Evolutionary conservation across 1,284 basidiomycete species (phyloP).

Genomic region (Apiotrichum domesticum): DNA sequence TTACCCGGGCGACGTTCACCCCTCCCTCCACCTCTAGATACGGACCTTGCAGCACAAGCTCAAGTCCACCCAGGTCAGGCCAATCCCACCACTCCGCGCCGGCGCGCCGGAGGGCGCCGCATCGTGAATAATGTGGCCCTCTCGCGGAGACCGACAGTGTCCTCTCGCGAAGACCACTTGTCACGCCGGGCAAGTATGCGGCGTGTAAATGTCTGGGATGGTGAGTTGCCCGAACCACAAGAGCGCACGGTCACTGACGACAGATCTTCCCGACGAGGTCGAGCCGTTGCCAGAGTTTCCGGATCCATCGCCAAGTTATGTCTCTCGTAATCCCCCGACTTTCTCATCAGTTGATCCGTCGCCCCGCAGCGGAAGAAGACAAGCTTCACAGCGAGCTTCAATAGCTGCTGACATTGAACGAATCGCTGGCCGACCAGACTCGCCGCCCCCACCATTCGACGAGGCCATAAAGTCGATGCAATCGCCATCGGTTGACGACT

Average conservation of each 20-base stretch:
- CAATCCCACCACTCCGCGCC: background rate
- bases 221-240: conserved; percentile 18
- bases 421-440: conserved; percentile 12
- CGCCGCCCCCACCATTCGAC: conserved; percentile 37
- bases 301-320: conserved; percentile 28
- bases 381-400: too few relatives aligned
- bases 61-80: background rate
- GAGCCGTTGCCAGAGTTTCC: conserved; percentile 43
- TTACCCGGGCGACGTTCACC: background rate
- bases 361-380: too few relatives aligned
- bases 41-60: too few relatives aligned
- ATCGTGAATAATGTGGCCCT: conserved; percentile 2
- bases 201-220: conserved; percentile 43
- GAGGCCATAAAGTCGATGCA: conserved; percentile 12
- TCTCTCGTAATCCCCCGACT: conserved; percentile 24
- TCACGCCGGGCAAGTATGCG: conserved; percentile 42
- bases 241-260: background rate
- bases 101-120: background rate
- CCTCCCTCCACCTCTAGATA: background rate
- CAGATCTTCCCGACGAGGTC: conserved; percentile 33
- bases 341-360: conserved; percentile 12
- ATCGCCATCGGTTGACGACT: conserved; percentile 11
- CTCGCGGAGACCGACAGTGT: conserved; percentile 25
- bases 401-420: background rate
- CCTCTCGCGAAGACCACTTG: conserved; percentile 33